Evolutionary conservation across 1,139 yeast genomes (phyloP).

Genomic region (Blastobotrys capitulatus): DNA sequence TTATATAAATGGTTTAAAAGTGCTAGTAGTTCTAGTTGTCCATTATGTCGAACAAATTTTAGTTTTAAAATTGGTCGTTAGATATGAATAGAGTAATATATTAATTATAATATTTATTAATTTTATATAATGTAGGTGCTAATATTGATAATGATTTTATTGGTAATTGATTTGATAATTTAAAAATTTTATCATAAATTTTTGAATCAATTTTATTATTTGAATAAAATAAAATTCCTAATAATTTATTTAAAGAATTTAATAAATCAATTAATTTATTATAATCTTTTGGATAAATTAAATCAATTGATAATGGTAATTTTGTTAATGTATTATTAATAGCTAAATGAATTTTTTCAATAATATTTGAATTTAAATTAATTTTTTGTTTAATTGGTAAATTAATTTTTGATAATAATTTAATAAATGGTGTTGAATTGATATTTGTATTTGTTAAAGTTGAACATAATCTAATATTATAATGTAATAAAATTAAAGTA

Average conservation of each 20-base stretch:
- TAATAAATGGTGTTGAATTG: background rate
- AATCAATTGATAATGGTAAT: background rate
- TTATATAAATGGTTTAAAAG: constrained; percentile 96
- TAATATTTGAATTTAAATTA: background rate
- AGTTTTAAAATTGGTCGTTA: constrained; percentile 22
- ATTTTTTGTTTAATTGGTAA: too few relatives aligned
- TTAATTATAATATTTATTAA: background rate
- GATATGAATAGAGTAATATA: background rate
- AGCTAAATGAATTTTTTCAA: background rate
- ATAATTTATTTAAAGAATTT: background rate
- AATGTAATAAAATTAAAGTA: background rate
- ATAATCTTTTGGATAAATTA: background rate
- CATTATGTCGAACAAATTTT: constrained; percentile 80
- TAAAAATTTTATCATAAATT: background rate
- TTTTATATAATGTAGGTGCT: background rate
- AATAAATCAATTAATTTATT: background rate
- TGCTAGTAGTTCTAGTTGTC: constrained; percentile 87
- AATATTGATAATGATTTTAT: background rate
- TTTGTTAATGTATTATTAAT: background rate
- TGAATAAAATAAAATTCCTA: background rate
- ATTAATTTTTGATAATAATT: background rate
- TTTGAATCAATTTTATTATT: background rate
- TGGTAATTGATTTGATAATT: background rate
- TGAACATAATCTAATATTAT: background rate
- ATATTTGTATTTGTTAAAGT: background rate